These are phyloP conservation scores for Croton laevigatus DNA, from an alignment of 441 rosid species.

Conservation along the genomic window DNA sequence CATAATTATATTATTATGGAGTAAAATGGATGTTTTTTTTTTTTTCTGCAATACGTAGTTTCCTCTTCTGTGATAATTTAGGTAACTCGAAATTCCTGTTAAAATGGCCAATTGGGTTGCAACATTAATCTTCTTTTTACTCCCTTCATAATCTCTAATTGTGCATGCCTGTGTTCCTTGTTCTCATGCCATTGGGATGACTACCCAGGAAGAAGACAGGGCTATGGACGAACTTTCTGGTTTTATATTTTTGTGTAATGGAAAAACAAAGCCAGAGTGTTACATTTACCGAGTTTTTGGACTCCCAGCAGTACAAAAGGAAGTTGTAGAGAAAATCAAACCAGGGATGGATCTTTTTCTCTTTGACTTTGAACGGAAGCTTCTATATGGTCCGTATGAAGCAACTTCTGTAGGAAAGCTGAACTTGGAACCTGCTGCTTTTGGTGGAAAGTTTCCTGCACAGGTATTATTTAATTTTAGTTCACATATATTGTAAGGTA, in stretches of 20 bases:
- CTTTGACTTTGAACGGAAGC: constrained; percentile 31
- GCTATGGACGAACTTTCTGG: constrained; percentile 41
- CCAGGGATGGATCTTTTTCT: constrained; percentile 33
- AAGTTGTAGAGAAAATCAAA: constrained; percentile 23
- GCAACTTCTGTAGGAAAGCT: constrained; percentile 30
- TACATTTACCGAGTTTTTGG: constrained; percentile 30
- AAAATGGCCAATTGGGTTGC: background rate
- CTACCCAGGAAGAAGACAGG: constrained; percentile 15
- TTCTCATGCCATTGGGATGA: constrained; percentile 17
- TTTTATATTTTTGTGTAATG: constrained; percentile 39
- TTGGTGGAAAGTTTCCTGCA: constrained; percentile 30
- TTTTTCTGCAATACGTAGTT: background rate
- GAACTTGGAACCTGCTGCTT: constrained; percentile 32
- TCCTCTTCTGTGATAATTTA: too few relatives aligned
- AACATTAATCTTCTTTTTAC: background rate
- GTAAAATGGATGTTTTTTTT: background rate
- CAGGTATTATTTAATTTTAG: constrained; percentile 26
- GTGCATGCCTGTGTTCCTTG: constrained; percentile 12
- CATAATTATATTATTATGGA: background rate
- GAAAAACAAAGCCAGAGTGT: constrained; percentile 35
- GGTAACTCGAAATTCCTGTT: background rate
- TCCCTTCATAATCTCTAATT: background rate
- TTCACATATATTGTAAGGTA: background rate
- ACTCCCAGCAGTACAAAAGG: constrained; percentile 24
- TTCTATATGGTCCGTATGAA: constrained; percentile 31